A percentile compares a stretch with the other conserved stretches of the same genome.
Conservation (phyloP, 306 rosid species). For the Trichosanthes cucumerina region DNA sequence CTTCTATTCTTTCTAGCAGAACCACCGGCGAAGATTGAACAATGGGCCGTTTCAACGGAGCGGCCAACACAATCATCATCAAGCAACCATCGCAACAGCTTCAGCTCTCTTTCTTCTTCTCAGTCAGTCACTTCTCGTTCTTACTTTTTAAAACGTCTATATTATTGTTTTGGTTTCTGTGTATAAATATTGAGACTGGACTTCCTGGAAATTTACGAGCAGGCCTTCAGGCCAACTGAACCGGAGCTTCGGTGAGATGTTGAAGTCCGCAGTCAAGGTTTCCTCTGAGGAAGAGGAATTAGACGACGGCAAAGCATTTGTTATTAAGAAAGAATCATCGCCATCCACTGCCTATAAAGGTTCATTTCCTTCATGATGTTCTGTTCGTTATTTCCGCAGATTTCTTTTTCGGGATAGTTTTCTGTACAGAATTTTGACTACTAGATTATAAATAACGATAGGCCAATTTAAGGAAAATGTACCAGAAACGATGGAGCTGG, state of each 20-base stretch:
- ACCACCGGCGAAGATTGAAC: constrained; percentile 35
- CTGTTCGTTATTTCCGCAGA: not conserved
- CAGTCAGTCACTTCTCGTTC: constrained; percentile 39
- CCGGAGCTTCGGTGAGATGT: constrained; percentile 79
- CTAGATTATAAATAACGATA: not conserved
- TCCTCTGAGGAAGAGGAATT: constrained; percentile 50
- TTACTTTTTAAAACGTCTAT: not conserved
- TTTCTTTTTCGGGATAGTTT: not conserved
- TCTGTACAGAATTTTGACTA: not conserved
- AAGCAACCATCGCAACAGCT: constrained; percentile 49
- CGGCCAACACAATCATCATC: constrained; percentile 67
- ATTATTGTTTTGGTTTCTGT: not conserved
- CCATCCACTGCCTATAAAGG: constrained; percentile 38
- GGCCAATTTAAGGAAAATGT: not conserved
- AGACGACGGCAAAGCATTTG: constrained; percentile 48
- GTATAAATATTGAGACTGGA: not conserved
- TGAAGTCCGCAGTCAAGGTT: constrained; percentile 51
- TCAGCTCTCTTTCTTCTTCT: constrained; percentile 54
- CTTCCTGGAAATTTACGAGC: constrained; percentile 8
- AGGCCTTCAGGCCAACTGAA: constrained; percentile 67
- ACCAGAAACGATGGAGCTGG: not conserved
- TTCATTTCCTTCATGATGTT: constrained; percentile 5
- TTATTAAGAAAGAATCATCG: constrained; percentile 55
- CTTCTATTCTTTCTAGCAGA: constrained; percentile 17
- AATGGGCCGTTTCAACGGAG: constrained; percentile 54